Conservation (phyloP, 2,329 filamentous ascomycete genomes). For the Bipolaris victoriae region DNA sequence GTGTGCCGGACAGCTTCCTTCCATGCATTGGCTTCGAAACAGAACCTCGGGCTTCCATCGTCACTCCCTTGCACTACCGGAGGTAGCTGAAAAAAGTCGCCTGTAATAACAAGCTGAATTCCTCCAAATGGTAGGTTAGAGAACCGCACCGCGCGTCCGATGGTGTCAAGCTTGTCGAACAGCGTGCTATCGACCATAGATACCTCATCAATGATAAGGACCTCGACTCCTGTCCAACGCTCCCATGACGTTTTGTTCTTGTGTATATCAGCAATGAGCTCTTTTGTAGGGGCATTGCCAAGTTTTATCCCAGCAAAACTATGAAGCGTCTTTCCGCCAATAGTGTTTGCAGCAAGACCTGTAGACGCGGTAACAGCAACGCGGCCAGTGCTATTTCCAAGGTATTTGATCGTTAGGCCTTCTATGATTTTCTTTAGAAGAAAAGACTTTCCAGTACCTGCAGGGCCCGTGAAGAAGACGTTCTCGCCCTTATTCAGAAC, state of each 20-base stretch:
- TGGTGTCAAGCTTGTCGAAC: constrained; percentile 92
- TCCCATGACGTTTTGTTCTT: constrained; percentile 85
- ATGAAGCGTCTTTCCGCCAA: constrained; percentile 92
- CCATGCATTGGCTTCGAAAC: constrained; percentile 90
- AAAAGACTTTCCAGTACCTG: constrained; percentile 94
- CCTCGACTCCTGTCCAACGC: constrained; percentile 86
- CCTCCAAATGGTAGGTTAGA: constrained; percentile 93
- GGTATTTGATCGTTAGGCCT: constrained; percentile 75
- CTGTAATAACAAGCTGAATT: constrained; percentile 93
- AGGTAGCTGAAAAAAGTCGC: constrained; percentile 96
- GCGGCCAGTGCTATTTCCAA: constrained; percentile 73
- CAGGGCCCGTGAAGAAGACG: constrained; percentile 97
- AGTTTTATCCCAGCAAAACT: constrained; percentile 95
- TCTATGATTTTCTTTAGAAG: constrained; percentile 90
- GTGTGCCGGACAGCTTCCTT: constrained; percentile 92
- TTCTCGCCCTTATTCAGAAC: constrained; percentile 82
- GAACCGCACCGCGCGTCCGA: constrained; percentile 83
- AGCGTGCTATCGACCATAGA: constrained; percentile 98
- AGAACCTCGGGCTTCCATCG: constrained; percentile 75
- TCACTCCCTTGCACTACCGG: constrained; percentile 82
- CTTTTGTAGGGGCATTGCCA: constrained; percentile 82
- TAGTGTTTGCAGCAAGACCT: constrained; percentile 92
- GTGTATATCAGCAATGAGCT: constrained; percentile 88
- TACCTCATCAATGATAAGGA: constrained; percentile 90
- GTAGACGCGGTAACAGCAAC: constrained; percentile 95